These are phyloP conservation scores for Phytophthora colocasiae DNA, from an alignment of 352 stramenopile species.

Conservation along the genomic window DNA sequence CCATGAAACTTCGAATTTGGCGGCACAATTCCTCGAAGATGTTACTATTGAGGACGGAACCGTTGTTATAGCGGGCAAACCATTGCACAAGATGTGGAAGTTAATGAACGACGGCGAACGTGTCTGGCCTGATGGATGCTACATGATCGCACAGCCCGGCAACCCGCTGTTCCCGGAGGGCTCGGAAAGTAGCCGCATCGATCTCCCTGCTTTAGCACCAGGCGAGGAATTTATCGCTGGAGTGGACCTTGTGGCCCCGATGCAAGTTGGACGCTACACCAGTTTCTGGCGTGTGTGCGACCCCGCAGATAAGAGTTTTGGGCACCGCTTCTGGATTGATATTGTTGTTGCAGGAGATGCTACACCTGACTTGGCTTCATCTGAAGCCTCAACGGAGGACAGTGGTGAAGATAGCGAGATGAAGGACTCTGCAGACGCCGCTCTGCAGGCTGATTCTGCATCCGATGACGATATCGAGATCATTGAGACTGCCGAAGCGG, in stretches of 20 bases:
- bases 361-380: constrained; percentile 10
- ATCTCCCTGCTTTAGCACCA: constrained; percentile 38
- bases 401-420: constrained; percentile 28
- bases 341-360: constrained; percentile 51
- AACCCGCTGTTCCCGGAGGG: constrained; percentile 47
- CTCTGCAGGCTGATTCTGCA: constrained; percentile 9
- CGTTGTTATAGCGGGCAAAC: constrained; percentile 53
- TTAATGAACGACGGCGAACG: constrained; percentile 70
- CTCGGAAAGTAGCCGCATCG: constrained; percentile 34
- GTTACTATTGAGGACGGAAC: constrained; percentile 82
- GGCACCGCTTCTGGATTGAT: constrained; percentile 89
- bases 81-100: constrained; percentile 79
- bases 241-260: constrained; percentile 43
- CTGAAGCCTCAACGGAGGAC: constrained; percentile 11
- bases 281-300: constrained; percentile 87
- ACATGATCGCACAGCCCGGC: constrained; percentile 45
- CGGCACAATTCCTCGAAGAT: constrained; percentile 75
- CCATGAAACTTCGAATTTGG: constrained; percentile 30
- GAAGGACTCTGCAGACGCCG: constrained; percentile 15
- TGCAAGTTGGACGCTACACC: constrained; percentile 70
- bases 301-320: constrained; percentile 69
- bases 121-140: constrained; percentile 61
- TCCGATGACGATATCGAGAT: constrained; percentile 55
- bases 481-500: constrained; percentile 33
- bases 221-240: constrained; percentile 43